Conservation (phyloP, 495 filamentous ascomycete species). For the Pseudoneurospora amorphoporcata region DNA sequence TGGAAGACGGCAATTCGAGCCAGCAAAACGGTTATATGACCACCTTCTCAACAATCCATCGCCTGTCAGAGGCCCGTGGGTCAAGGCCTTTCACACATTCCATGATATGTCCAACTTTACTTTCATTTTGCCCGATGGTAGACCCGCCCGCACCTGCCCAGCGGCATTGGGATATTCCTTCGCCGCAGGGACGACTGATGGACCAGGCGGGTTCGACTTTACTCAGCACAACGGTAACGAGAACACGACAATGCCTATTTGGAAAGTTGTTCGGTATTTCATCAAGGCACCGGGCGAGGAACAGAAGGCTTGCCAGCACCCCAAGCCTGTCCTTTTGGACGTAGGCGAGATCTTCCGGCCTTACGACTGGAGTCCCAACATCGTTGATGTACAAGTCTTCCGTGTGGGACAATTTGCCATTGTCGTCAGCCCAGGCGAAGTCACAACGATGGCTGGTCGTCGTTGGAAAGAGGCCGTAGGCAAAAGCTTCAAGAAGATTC, state of each 20-base stretch:
- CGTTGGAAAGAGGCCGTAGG: slow-evolving; percentile 80
- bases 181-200: slow-evolving; percentile 89
- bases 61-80: slow-evolving; percentile 46
- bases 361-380: slow-evolving; percentile 86
- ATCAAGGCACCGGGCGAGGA: slow-evolving; percentile 61
- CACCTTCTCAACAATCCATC: slow-evolving; percentile 37
- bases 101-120: slow-evolving; percentile 63
- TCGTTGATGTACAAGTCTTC: slow-evolving; percentile 85
- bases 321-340: slow-evolving; percentile 84
- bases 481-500: not conserved
- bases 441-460: slow-evolving; percentile 88
- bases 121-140: slow-evolving; percentile 69
- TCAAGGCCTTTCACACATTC: slow-evolving; percentile 67
- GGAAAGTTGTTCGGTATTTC: slow-evolving; percentile 62
- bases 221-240: slow-evolving; percentile 70
- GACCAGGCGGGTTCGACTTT: slow-evolving; percentile 89
- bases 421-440: slow-evolving; percentile 82
- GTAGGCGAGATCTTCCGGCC: slow-evolving; percentile 71
- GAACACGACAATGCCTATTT: slow-evolving; percentile 72
- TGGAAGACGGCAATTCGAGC: slow-evolving; percentile 60
- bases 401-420: slow-evolving; percentile 83
- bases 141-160: slow-evolving; percentile 62
- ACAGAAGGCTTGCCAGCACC: slow-evolving; percentile 66
- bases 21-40: slow-evolving; percentile 54
- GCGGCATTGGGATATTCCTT: slow-evolving; percentile 93